Evolutionary conservation across 208 protist genomes (phyloP).

Genomic region (Strigomonas oncopelti): DNA sequence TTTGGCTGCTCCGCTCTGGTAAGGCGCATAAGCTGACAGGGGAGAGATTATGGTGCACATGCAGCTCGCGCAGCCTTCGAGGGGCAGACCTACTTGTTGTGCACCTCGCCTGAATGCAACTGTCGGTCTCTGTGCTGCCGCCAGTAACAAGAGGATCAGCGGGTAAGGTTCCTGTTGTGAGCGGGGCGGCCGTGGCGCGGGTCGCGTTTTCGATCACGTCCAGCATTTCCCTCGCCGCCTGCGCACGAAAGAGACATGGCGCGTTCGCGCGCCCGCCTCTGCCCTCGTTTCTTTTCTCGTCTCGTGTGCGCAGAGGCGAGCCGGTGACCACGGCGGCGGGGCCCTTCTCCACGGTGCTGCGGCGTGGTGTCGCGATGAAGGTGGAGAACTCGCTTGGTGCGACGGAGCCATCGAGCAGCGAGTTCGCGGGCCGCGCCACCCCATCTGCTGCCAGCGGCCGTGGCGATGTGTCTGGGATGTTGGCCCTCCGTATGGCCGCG

Average conservation of each 20-base stretch:
- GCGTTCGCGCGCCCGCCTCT: too few relatives aligned
- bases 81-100: neutral
- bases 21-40: neutral
- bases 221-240: neutral
- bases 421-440: neutral
- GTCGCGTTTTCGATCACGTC: neutral
- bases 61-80: neutral
- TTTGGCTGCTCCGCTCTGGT: neutral
- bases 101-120: neutral
- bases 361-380: slow-evolving; percentile 8
- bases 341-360: neutral
- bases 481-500: neutral
- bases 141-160: neutral
- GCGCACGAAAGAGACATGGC: neutral
- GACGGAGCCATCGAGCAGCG: neutral
- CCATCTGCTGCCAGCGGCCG: neutral
- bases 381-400: neutral
- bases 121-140: too few relatives aligned
- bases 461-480: neutral
- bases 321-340: neutral
- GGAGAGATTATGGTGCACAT: neutral
- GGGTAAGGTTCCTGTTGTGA: too few relatives aligned
- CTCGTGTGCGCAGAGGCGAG: neutral
- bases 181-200: too few relatives aligned
- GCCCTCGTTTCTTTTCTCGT: neutral